Percentiles rank a stretch among this genome's conserved stretches.
phyloP scores from a whole-genome alignment of 2,329 filamentous ascomycete genomes.

The Penicillium freii region DNA sequence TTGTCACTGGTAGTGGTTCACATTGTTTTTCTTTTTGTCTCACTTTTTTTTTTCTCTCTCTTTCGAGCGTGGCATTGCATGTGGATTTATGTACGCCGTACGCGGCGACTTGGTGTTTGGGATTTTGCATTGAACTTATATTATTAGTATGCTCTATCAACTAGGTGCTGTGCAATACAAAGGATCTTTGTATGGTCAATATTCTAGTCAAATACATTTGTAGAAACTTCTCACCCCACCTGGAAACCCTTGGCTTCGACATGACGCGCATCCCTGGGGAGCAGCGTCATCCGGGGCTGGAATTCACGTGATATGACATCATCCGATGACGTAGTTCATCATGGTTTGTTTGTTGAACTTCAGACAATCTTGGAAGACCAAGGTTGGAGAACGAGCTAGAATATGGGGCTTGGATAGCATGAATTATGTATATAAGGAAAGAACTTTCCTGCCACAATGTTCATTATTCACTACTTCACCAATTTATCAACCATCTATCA shows the following conservation, averaged over 20 bases:
- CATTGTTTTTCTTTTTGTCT: not conserved
- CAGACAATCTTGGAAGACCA: not conserved
- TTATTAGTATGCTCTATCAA: not conserved
- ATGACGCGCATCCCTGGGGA: not conserved
- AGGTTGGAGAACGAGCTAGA: constrained; percentile 4
- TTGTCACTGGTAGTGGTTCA: constrained; percentile 50
- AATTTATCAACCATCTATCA: not conserved
- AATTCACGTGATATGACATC: constrained; percentile 24
- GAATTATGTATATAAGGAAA: constrained; percentile 1
- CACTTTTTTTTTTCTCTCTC: not conserved
- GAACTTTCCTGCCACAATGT: not conserved
- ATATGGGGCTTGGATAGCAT: not conserved
- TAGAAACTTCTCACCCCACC: not conserved
- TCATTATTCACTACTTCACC: not conserved
- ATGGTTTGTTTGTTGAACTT: constrained; percentile 3
- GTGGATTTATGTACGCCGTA: not conserved
- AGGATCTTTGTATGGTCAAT: not conserved
- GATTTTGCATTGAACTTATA: not conserved
- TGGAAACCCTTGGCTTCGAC: not conserved
- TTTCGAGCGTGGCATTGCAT: constrained; percentile 21
- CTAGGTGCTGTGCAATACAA: too few species aligned
- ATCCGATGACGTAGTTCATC: constrained; percentile 21
- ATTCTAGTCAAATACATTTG: too few species aligned
- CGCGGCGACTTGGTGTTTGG: not conserved
- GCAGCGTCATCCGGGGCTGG: not conserved